Evolutionary conservation across 129 eudicot species (phyloP).

Genomic region (Oenanthe sinensis): DNA sequence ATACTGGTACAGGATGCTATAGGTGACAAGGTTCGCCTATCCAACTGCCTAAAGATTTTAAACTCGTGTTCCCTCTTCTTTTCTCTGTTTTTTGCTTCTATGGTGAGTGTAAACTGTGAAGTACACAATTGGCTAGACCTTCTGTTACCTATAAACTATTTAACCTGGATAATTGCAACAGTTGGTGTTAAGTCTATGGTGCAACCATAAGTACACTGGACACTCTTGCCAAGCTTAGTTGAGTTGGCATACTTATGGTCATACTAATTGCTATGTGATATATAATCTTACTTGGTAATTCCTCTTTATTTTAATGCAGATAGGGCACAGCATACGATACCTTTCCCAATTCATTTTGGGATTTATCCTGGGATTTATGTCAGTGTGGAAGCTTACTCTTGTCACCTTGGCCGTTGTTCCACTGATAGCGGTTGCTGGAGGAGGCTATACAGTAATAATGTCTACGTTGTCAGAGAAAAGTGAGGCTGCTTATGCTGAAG

Average conservation of each 20-base stretch:
- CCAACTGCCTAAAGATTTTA: not conserved
- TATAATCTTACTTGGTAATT: not conserved
- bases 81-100: not conserved
- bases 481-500: slow-evolving; percentile 87
- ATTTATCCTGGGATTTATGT: slow-evolving; percentile 55
- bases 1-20: slow-evolving; percentile 80
- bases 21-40: slow-evolving; percentile 67
- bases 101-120: not conserved
- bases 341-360: slow-evolving; percentile 67
- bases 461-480: slow-evolving; percentile 66
- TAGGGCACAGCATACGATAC: slow-evolving; percentile 62
- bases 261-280: not conserved
- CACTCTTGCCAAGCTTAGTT: not conserved
- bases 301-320: slow-evolving; percentile 33
- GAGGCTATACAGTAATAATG: slow-evolving; percentile 61
- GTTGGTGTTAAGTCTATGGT: not conserved
- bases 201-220: not conserved
- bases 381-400: slow-evolving; percentile 82
- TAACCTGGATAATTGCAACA: slow-evolving; percentile 1
- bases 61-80: not conserved
- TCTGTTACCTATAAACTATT: not conserved
- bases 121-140: not conserved
- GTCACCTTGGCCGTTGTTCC: slow-evolving; percentile 75
- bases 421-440: slow-evolving; percentile 73
- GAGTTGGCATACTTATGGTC: not conserved